Base-by-base conservation (phyloP, 2,329 filamentous ascomycete genomes). In the Ascochyta pisi region DNA sequence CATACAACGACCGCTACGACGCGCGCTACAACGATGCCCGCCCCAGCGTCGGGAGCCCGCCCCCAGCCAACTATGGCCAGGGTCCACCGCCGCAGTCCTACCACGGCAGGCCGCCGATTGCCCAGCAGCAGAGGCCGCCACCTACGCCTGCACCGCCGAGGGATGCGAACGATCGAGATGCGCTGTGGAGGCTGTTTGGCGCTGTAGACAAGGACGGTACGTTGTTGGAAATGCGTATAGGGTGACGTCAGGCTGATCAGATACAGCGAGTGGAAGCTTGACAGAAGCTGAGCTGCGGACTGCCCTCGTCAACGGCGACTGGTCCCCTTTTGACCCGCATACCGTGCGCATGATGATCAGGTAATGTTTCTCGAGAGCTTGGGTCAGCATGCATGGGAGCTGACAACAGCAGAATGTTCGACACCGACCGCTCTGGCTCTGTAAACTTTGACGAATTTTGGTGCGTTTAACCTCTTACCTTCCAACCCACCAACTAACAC, bases 261-360 rank as follows among this genome's bases (percentile, higher is more conserved):
- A 37, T 39, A 75, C 74, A 85, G 89, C 87, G 52, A 92, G 85
- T 47, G 93, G 94, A 19, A 87, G 92, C 62, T 84, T 99, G 42
- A 92, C 90, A 2, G 93, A 96, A 77, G 83, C 83, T 47, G 94
- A 98, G 76, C 87, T 99, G 38, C 89, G 91, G 9, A 89, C 90
- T 1, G 95, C 95, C 19, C 86, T 99, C 6, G 93, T 98, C 57
- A 99, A 99, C 73, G 94, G 93, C 51, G 95, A 99, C 82, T 97
- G 91, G 86, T 91, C 91, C 1, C 86, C 92, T 4, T 99, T 99
- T 75, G 93, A 99, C 77, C 84, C 88, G 4, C 90, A 96, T 68
- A 99, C 95, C 1, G 93, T 98, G 63, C 89, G 89, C 71, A 96
- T 98, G 91, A 97, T 99, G 93, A 97, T 99, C 65, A 90, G 70